Evolutionary conservation across 2,329 filamentous ascomycete genomes (phyloP), one percentile per base, ranked within the genome.

Genomic region (Monilinia vaccinii-corymbosi): DNA sequence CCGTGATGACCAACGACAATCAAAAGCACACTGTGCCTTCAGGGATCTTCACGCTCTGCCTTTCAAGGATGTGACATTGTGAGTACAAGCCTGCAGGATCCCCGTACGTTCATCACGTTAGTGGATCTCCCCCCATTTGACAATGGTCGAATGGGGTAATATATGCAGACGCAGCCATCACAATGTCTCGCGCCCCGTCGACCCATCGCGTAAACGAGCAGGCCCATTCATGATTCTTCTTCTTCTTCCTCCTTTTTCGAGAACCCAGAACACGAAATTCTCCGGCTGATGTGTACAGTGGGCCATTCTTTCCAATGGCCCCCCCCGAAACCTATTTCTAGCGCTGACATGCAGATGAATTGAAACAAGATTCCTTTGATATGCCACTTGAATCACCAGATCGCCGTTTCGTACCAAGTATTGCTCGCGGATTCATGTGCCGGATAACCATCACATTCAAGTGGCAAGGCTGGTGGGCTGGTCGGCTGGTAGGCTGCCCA

Each of bases 21-120:
- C n/a, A 47, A 47, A 4, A 47, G 16, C 16, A 46, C 16, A 32
- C 16, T n/a, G 18, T 48, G 28, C 28, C 28, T 48, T 32, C 50
- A 53, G 25, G 50, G 50, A 53, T 44, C 31, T n/a, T n/a, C 50
- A n/a, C 36, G 6, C 50, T 42, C 32, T 28, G 42, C 32, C 56
- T 45, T 59, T n/a, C 48, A 28, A 53, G 56, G 56, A 46, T 58
- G 11, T 44, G 36, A 49, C 23, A 45, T 51, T 21, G 28, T 53
- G 47, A 59, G 48, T n/a, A 59, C 53, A 47, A 59, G 56, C 48
- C 48, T 59, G 56, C 40, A 59, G 31, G 36, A 53, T 45, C 56
- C 56, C 28, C 40, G 56, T 53, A 38, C 47, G 28, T 46, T 38
- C 16, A 40, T 46, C 42, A 58, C 56, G 25, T 25, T 51, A 58